phyloP scores from a whole-genome alignment of 176 grass and related monocot species.

The Eremochloa ophiuroides region DNA sequence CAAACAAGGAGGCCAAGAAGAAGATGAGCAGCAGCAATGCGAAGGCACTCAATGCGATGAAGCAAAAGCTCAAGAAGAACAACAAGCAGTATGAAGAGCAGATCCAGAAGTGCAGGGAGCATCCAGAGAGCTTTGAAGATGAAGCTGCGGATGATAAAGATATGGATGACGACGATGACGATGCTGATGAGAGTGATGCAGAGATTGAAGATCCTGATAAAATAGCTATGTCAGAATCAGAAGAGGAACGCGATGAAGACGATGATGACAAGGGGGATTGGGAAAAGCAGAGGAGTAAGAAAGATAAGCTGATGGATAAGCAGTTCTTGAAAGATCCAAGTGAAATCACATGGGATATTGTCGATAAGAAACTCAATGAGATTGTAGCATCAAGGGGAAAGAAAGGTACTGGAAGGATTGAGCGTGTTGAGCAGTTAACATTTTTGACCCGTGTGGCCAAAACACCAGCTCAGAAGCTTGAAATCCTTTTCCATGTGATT shows the following conservation, averaged over 20 bases:
- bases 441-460: constrained; percentile 89
- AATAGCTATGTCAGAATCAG: constrained; percentile 33
- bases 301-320: constrained; percentile 81
- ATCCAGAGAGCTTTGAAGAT: constrained; percentile 70
- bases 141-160: constrained; percentile 48
- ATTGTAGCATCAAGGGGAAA: constrained; percentile 87
- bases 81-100: constrained; percentile 89
- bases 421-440: constrained; percentile 91
- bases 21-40: constrained; percentile 99
- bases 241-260: constrained; percentile 41
- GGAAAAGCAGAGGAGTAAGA: constrained; percentile 46
- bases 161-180: constrained; percentile 27
- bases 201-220: constrained; percentile 59
- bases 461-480: constrained; percentile 95
- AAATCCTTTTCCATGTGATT: constrained; percentile 85
- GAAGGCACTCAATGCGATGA: constrained; percentile 78
- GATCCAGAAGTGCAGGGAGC: constrained; percentile 56
- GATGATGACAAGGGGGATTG: constrained; percentile 27
- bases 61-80: constrained; percentile 96
- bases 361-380: constrained; percentile 92
- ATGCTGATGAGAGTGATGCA: constrained; percentile 31
- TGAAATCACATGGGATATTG: constrained; percentile 92
- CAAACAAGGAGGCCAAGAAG: constrained; percentile 95
- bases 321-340: constrained; percentile 90
- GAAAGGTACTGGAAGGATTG: constrained; percentile 85